A percentile compares a stretch with the other conserved stretches of the same genome.
phyloP scores from a whole-genome alignment of 768 basidiomycete species.

The Collybia nuda region DNA sequence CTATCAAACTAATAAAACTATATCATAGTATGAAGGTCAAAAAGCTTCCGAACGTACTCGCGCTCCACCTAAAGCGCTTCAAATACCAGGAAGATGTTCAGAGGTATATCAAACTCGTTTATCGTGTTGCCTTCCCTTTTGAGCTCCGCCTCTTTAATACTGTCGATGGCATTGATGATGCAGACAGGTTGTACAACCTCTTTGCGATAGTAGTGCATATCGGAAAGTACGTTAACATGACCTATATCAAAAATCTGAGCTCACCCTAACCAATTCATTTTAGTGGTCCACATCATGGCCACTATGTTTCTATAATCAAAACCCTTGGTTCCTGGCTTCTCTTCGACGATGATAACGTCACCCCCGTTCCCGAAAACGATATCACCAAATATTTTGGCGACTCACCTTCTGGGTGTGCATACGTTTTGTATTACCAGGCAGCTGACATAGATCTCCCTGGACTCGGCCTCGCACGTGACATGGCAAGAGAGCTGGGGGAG shows the following conservation, averaged over 20 bases:
- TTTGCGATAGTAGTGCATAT: slow-evolving; percentile 99
- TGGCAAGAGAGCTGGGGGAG: no score
- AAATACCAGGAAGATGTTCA: slow-evolving; percentile 94
- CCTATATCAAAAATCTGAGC: slow-evolving; percentile 3
- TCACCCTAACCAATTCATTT: slow-evolving; percentile 10
- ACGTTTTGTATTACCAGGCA: slow-evolving; percentile 97
- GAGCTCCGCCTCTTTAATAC: slow-evolving; percentile 97
- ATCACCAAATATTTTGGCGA: slow-evolving; percentile 96
- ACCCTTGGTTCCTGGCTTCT: slow-evolving; percentile 83
- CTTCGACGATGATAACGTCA: slow-evolving; percentile 95
- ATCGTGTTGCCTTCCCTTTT: slow-evolving; percentile 95
- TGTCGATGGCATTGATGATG: slow-evolving; percentile 87
- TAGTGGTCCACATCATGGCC: slow-evolving; percentile 97
- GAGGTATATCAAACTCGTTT: slow-evolving; percentile 92
- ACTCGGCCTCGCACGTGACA: slow-evolving; percentile 51
- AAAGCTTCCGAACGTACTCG: slow-evolving; percentile 90
- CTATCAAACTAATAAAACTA: slow-evolving; percentile 5
- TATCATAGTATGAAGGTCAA: slow-evolving; percentile 94
- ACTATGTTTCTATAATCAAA: slow-evolving; percentile 95
- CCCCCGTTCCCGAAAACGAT: slow-evolving; percentile 82
- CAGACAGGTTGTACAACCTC: slow-evolving; percentile 90
- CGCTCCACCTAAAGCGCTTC: slow-evolving; percentile 96
- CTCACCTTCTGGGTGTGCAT: slow-evolving; percentile 82
- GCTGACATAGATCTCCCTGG: slow-evolving; percentile 76
- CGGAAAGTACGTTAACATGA: slow-evolving; percentile 75